Evolutionary conservation across 108 stramenopile species (phyloP).

Genomic region (Nannochloropsis salina): DNA sequence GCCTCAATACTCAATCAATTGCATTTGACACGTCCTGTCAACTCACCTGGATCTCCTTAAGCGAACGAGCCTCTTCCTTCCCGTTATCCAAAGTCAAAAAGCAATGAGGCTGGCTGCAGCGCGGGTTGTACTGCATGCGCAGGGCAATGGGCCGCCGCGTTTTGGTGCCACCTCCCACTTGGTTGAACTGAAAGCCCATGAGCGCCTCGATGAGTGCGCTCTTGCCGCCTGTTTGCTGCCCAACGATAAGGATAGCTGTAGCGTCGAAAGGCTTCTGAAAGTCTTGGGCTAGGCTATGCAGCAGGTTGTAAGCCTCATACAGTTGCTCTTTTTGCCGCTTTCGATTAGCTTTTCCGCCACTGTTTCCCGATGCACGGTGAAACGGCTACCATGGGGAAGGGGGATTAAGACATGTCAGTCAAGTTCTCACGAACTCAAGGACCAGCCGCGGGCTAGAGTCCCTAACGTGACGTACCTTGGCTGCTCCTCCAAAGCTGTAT

Average conservation of each 20-base stretch:
- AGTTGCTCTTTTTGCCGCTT: slow-evolving; percentile 44
- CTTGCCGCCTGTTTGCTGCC: slow-evolving; percentile 85
- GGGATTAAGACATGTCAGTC: not conserved
- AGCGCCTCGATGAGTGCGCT: slow-evolving; percentile 84
- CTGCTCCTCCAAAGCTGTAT: not conserved
- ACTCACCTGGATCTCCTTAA: slow-evolving; percentile 33
- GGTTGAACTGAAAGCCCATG: slow-evolving; percentile 93
- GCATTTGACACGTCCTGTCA: too few species aligned
- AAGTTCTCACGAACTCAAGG: too few species aligned
- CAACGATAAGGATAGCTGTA: slow-evolving; percentile 86
- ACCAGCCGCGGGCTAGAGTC: too few species aligned
- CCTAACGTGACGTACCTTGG: not conserved
- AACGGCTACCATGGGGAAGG: not conserved
- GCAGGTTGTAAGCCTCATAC: slow-evolving; percentile 82
- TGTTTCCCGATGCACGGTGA: not conserved
- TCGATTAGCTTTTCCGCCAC: not conserved
- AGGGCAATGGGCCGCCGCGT: slow-evolving; percentile 81
- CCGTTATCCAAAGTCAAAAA: slow-evolving; percentile 61
- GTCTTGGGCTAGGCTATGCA: slow-evolving; percentile 82
- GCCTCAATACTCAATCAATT: too few species aligned
- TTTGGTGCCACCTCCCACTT: slow-evolving; percentile 87
- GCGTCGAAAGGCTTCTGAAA: slow-evolving; percentile 88
- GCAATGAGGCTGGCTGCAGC: slow-evolving; percentile 68
- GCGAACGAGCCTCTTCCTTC: slow-evolving; percentile 40
- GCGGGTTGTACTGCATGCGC: slow-evolving; percentile 88